These are phyloP conservation scores for Kwoniella dejecticola DNA, from an alignment of 768 basidiomycete genomes.

Conservation along the genomic window DNA sequence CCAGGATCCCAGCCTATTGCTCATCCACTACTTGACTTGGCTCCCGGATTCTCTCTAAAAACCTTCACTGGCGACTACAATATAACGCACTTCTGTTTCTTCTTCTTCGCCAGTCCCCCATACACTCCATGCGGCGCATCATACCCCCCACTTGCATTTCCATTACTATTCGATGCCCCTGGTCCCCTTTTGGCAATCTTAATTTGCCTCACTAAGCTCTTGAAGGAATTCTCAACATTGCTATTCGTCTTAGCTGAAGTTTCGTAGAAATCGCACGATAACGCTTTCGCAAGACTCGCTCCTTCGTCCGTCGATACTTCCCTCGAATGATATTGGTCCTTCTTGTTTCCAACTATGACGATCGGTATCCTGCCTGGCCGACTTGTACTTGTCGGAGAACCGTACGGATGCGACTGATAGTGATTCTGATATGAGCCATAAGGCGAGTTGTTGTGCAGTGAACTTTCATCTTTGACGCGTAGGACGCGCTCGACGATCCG, in stretches of 20 bases:
- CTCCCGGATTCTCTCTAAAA: no score
- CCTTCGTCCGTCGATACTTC: slow-evolving; percentile 93
- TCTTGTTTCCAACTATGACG: slow-evolving; percentile 95
- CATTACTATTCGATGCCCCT: no score
- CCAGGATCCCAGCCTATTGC: not conserved
- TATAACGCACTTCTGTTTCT: slow-evolving; percentile 60
- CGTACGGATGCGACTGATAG: slow-evolving; percentile 5
- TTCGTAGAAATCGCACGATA: slow-evolving; percentile 93
- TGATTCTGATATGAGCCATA: slow-evolving; percentile 8
- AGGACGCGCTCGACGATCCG: slow-evolving; percentile 87
- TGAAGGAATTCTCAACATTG: slow-evolving; percentile 90
- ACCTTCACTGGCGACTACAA: slow-evolving; percentile 17
- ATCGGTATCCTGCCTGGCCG: slow-evolving; percentile 65
- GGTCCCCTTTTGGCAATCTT: slow-evolving; percentile 31
- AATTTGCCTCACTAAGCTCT: slow-evolving; percentile 66
- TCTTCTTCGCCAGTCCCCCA: slow-evolving; percentile 64
- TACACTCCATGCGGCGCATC: slow-evolving; percentile 50
- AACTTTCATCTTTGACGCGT: slow-evolving; percentile 70
- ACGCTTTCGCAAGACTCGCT: slow-evolving; percentile 71
- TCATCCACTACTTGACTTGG: no score
- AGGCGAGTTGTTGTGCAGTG: slow-evolving; percentile 12
- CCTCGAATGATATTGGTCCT: slow-evolving; percentile 84
- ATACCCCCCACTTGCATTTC: slow-evolving; percentile 53
- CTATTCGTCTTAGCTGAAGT: slow-evolving; percentile 93
- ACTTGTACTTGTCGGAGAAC: not conserved